These are phyloP conservation scores for Malus asiatica DNA, from an alignment of 306 rosid genomes.

Conservation along the genomic window DNA sequence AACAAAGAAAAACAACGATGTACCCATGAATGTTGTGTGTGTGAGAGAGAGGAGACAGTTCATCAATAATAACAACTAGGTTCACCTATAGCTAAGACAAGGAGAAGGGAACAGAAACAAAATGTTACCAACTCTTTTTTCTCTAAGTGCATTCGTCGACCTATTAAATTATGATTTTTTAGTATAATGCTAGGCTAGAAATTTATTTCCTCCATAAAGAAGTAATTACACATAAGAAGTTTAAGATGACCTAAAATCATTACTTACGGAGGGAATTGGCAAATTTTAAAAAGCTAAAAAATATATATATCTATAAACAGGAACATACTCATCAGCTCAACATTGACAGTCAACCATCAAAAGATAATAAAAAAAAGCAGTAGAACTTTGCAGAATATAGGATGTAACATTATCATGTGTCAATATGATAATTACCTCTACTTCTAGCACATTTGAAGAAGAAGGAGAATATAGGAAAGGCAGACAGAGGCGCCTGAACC, in stretches of 20 bases:
- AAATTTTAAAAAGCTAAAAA: not conserved
- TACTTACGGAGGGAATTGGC: not conserved
- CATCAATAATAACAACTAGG: not conserved
- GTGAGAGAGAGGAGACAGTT: not conserved
- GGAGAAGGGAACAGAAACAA: not conserved
- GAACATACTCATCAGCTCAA: not conserved
- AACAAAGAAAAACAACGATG: not conserved
- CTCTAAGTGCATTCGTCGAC: not conserved
- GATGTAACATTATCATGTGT: not conserved
- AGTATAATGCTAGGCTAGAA: not conserved
- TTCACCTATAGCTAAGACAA: not conserved
- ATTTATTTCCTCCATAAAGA: not conserved
- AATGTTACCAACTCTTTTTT: not conserved
- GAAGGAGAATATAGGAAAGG: conserved; percentile 98
- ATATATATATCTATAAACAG: not conserved
- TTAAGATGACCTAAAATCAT: not conserved
- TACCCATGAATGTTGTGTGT: not conserved
- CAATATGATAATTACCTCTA: conserved; percentile 57
- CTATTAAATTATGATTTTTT: not conserved
- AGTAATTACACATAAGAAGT: not conserved
- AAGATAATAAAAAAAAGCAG: not conserved
- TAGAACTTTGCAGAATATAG: conserved; percentile 5
- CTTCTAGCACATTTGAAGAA: conserved; percentile 93
- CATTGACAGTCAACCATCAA: not conserved
- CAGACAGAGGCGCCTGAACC: conserved; percentile 95